Evolutionary conservation across 1,284 basidiomycete species (phyloP).

Genomic region (Fomitopsis palustris): DNA sequence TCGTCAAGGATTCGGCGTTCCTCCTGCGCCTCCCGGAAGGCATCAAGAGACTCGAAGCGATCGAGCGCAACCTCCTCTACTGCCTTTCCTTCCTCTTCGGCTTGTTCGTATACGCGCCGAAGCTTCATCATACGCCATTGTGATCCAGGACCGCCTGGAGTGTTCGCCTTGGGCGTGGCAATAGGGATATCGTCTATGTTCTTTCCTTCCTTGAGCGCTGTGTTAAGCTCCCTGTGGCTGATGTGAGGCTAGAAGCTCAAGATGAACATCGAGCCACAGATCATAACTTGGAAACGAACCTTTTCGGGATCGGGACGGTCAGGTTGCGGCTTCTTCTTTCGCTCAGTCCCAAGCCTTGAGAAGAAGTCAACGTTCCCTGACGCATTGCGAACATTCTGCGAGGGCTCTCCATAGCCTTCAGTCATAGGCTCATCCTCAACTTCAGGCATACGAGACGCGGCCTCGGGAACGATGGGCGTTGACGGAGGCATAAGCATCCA

Average conservation of each 20-base stretch:
- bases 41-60: slow-evolving; percentile 80
- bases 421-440: slow-evolving; percentile 51
- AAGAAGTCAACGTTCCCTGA: slow-evolving; percentile 79
- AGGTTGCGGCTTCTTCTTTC: slow-evolving; percentile 60
- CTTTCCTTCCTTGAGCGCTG: slow-evolving; percentile 63
- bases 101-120: slow-evolving; percentile 83
- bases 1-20: slow-evolving; percentile 86
- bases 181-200: slow-evolving; percentile 53
- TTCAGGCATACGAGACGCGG: slow-evolving; percentile 14
- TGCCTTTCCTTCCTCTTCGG: slow-evolving; percentile 75
- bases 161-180: slow-evolving; percentile 45
- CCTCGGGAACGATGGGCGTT: slow-evolving; percentile 21
- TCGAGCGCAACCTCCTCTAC: slow-evolving; percentile 87
- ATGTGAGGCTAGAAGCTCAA: slow-evolving; percentile 45
- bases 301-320: slow-evolving; percentile 72
- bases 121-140: slow-evolving; percentile 99
- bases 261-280: not conserved
- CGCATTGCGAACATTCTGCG: slow-evolving; percentile 42
- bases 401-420: slow-evolving; percentile 69
- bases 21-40: slow-evolving; percentile 85
- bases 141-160: slow-evolving; percentile 87
- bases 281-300: slow-evolving; percentile 35
- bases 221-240: slow-evolving; percentile 80
- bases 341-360: slow-evolving; percentile 75
- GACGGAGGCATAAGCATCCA: slow-evolving; percentile 80